Evolutionary conservation across 768 basidiomycete species (phyloP).

Genomic region (Russula compacta): DNA sequence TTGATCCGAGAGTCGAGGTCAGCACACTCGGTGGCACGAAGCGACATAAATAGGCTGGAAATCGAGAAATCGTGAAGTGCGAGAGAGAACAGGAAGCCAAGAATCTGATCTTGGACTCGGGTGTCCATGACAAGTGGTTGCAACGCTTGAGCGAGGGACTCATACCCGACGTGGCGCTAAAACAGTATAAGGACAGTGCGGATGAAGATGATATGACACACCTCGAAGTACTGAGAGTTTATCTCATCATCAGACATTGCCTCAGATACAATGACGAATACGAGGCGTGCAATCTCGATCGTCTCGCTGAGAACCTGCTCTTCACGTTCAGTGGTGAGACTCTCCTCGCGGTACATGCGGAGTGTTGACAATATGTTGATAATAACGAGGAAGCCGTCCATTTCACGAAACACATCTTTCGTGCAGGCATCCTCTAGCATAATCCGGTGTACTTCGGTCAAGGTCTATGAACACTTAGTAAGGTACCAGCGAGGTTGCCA

Average conservation of each 20-base stretch:
- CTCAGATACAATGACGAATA: conserved; percentile 56
- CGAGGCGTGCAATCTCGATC: conserved; percentile 47
- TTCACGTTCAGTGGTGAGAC: conserved; percentile 31
- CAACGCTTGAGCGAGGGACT: conserved; percentile 52
- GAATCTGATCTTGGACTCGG: conserved; percentile 41
- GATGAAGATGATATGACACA: conserved; percentile 27
- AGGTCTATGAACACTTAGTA: conserved; percentile 34
- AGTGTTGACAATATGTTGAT: conserved; percentile 64
- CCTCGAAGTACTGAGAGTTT: conserved; percentile 62
- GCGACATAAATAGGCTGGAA: conserved; percentile 42
- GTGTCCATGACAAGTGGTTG: conserved; percentile 40
- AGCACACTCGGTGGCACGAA: conserved; percentile 34
- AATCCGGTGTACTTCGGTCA: conserved; percentile 58
- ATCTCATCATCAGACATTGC: conserved; percentile 45
- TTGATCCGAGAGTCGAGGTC: conserved; percentile 38
- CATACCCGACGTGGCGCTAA: conserved; percentile 55
- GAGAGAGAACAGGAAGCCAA: conserved; percentile 63
- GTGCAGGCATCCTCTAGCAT: conserved; percentile 56
- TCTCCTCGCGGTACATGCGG: conserved; percentile 28
- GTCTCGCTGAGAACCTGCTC: conserved; percentile 32
- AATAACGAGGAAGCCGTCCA: conserved; percentile 71
- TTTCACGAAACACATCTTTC: conserved; percentile 69
- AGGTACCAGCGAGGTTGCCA: background rate
- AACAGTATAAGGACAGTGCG: background rate
- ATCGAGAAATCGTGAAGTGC: conserved; percentile 56